phyloP scores from a whole-genome alignment of 352 stramenopile species.

The Phytopythium sindhum region DNA sequence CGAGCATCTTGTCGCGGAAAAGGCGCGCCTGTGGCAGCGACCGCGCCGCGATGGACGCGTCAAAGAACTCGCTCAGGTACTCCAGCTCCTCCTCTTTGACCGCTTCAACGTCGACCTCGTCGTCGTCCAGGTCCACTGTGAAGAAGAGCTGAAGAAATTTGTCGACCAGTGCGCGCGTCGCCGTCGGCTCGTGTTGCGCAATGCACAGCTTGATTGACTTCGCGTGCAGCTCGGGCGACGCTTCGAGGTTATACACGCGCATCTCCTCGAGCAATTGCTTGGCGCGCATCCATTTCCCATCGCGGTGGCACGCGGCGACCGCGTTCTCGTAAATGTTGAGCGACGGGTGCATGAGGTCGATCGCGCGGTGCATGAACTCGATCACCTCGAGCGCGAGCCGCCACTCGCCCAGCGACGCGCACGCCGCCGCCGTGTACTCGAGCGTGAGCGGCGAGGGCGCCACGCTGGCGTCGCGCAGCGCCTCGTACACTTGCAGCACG shows the following conservation, averaged over 20 bases:
- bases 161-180: constrained; percentile 38
- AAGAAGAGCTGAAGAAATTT: constrained; percentile 37
- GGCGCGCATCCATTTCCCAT: constrained; percentile 62
- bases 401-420: constrained; percentile 51
- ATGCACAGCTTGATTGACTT: constrained; percentile 52
- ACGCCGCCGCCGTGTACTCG: constrained; percentile 58
- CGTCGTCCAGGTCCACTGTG: background rate
- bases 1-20: constrained; percentile 49
- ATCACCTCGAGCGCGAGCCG: constrained; percentile 54
- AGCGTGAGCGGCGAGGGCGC: constrained; percentile 66
- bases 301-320: constrained; percentile 45
- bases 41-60: constrained; percentile 31
- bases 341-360: constrained; percentile 70
- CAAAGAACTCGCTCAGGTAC: constrained; percentile 39
- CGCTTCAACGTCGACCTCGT: constrained; percentile 26
- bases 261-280: constrained; percentile 73
- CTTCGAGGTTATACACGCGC: constrained; percentile 44
- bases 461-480: constrained; percentile 48
- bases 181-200: constrained; percentile 44
- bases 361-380: constrained; percentile 61
- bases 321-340: constrained; percentile 71
- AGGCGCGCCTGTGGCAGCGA: constrained; percentile 56
- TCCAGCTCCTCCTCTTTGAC: constrained; percentile 32
- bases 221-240: constrained; percentile 47
- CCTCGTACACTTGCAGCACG: constrained; percentile 57